Base-by-base conservation (phyloP, 495 filamentous ascomycete species). In the Xylaria grammica region DNA sequence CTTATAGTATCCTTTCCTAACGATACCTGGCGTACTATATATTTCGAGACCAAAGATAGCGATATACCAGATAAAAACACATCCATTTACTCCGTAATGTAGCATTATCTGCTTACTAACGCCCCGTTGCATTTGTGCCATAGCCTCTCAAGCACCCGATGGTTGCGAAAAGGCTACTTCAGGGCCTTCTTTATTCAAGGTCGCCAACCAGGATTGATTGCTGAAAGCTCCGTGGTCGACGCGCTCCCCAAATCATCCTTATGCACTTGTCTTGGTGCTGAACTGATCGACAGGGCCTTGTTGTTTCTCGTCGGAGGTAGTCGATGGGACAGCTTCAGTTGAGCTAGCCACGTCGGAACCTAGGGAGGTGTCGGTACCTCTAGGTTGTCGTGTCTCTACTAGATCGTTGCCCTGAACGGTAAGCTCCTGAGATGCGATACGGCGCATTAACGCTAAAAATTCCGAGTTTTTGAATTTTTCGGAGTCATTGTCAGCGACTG, bases 391-490 rank as follows among this genome's bases (percentile, higher is more conserved):
- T 45, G 54, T 34, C 4, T 81, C 71, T 8, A 82, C 75, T 6
- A 82, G 67, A 54, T 71, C 60, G 36, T 77, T 71, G 34, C 74
- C 75, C 2, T 78, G 68, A 6, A 81, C 75, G 3, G 77, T 75
- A 13, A 82, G 65, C 54, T 82, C 72, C 30, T 58, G 56, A 53
- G 73, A 70, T 5, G 71, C 76, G 36, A 82, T 75, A 38, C 72
- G 73, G 29, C 75, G 74, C 80, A 82, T 81, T 26, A 82, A 66
- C 40, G 72, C 63, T 0, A 82, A 44, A 50, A 82, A 82, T 15
- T 67, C 66, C 8, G 80, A 82, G 30, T 79, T 75, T 53, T 73
- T 77, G 61, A 82, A 81, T 60, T 81, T 82, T 9, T 76, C 72
- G 0, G 73, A 75, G 32, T 69, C 45, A 60, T 81, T 77, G 52